Conservation (phyloP, 2,329 filamentous ascomycete genomes). For the Onygenales sp. region DNA sequence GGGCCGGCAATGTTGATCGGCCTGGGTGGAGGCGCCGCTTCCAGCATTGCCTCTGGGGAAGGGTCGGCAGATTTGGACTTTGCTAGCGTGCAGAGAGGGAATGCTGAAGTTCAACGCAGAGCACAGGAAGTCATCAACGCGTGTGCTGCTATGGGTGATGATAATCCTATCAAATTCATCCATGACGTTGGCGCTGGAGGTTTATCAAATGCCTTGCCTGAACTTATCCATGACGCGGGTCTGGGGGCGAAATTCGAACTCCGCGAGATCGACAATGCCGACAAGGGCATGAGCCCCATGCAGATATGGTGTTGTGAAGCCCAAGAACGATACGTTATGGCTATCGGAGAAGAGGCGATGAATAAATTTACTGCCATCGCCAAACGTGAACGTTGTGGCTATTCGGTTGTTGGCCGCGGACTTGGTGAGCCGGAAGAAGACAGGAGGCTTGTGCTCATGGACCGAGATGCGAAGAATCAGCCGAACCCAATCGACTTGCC, state of each 20-base stretch:
- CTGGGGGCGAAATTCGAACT: slow-evolving; percentile 88
- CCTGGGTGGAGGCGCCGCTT: slow-evolving; percentile 88
- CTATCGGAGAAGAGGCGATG: slow-evolving; percentile 71
- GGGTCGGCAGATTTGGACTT: slow-evolving; percentile 90
- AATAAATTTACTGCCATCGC: slow-evolving; percentile 61
- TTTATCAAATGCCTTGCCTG: slow-evolving; percentile 72
- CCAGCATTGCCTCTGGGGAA: slow-evolving; percentile 79
- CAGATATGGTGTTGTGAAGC: slow-evolving; percentile 98
- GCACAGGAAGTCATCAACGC: slow-evolving; percentile 98
- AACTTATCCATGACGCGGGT: slow-evolving; percentile 84
- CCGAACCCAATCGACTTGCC: slow-evolving; percentile 79
- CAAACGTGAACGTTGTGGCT: slow-evolving; percentile 80
- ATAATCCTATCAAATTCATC: slow-evolving; percentile 91
- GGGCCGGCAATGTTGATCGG: slow-evolving; percentile 97
- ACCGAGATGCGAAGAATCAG: slow-evolving; percentile 65
- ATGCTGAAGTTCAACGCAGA: slow-evolving; percentile 89
- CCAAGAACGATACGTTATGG: slow-evolving; percentile 90
- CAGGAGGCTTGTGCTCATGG: slow-evolving; percentile 67
- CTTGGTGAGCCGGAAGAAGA: slow-evolving; percentile 54
- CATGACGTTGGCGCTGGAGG: slow-evolving; percentile 96
- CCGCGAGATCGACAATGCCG: slow-evolving; percentile 84
- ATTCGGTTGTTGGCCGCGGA: slow-evolving; percentile 80
- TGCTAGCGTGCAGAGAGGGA: slow-evolving; percentile 91
- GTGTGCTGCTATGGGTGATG: slow-evolving; percentile 70
- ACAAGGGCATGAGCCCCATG: slow-evolving; percentile 84